Base-by-base conservation (phyloP, 1,284 basidiomycete species). In the Hypsizygus ulmarius region DNA sequence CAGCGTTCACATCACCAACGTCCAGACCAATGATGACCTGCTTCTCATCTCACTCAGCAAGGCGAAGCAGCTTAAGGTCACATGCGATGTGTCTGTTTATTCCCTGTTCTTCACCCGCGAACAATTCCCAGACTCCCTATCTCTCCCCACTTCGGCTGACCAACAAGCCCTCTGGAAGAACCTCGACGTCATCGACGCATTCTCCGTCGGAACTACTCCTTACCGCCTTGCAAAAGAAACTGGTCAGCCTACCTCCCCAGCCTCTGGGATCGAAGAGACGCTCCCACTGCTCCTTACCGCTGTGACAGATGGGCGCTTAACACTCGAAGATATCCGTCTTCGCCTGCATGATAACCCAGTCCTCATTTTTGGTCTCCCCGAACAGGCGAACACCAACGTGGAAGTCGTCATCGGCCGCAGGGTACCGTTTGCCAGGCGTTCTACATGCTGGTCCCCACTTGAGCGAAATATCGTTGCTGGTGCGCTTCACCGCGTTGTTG, bases 51-150 rank as follows among this genome's bases (percentile, higher is more conserved):
- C 89, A 5, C 77, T 99, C 43, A 93, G 92, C 77, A 99, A 99
- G 73, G 87, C 88, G 46, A 97, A 96, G 74, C 79, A 89, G 21
- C 79, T 99, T 58, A 88, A 91, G 62, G 96, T 98, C 50, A 98
- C 95, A 2, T 98, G 96, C 66, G 97, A 99, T 60, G 93, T 97
- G 29, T 85, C 94, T 7, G 79, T 98, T 43, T 98, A 93, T 68
- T 82, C 92, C 8, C 75, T 99, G 51, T 98, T 97, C 82, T 95
- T 94, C 72, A 83, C 81, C 18, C 78, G 75, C 47, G 86, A 89
- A 54, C 79, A 90, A 57, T 94, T 81, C 72, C 84, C 84, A 3
- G 70, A 71, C 2, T 77, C 84, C 5, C 71, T 68, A 7, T 80
- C 81, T 59, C 76, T 99, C 34, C 95, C 96, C 1, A 77, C 88